A percentile compares a stretch with the other conserved stretches of the same genome.
Conservation (phyloP, 352 stramenopile species). For the Pythium myriotylum region DNA sequence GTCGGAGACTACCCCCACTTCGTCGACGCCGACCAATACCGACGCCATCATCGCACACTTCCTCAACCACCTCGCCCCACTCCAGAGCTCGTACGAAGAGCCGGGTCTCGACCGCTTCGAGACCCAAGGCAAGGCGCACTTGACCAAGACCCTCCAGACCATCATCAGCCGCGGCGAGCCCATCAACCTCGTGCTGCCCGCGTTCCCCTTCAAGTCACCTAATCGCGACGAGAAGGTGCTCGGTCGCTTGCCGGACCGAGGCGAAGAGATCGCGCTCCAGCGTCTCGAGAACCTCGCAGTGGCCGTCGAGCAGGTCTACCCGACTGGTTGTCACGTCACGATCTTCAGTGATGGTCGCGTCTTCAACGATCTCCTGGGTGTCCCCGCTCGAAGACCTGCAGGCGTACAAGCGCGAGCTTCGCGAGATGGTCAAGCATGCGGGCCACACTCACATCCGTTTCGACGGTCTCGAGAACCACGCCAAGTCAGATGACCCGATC, state of each 20-base stretch:
- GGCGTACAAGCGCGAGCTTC: conserved; percentile 16
- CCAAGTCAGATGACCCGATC: conserved; percentile 7
- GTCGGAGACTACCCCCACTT: neutral
- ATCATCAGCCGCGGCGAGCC: neutral
- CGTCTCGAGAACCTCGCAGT: conserved; percentile 11
- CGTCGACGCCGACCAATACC: too few relatives aligned
- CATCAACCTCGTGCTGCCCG: conserved; percentile 20
- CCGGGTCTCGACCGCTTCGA: conserved; percentile 13
- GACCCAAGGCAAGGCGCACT: conserved; percentile 1
- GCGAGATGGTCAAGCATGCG: conserved; percentile 4
- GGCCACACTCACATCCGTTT: conserved; percentile 14
- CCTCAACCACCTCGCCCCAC: neutral
- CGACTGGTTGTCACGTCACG: conserved; percentile 3
- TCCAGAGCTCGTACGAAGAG: conserved; percentile 5
- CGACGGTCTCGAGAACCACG: conserved; percentile 12
- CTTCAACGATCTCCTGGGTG: conserved; percentile 19
- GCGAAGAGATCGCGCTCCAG: conserved; percentile 18
- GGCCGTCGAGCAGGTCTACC: conserved; percentile 8
- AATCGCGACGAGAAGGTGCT: conserved; percentile 13
- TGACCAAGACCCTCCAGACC: neutral
- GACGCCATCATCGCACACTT: neutral
- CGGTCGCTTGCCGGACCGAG: conserved; percentile 14
- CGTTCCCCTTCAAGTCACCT: conserved; percentile 21
- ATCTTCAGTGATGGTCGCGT: conserved; percentile 23
- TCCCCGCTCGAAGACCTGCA: conserved; percentile 4